These are phyloP conservation scores for Extremus antarcticus DNA, from an alignment of 495 filamentous ascomycete genomes.

Conservation along the genomic window DNA sequence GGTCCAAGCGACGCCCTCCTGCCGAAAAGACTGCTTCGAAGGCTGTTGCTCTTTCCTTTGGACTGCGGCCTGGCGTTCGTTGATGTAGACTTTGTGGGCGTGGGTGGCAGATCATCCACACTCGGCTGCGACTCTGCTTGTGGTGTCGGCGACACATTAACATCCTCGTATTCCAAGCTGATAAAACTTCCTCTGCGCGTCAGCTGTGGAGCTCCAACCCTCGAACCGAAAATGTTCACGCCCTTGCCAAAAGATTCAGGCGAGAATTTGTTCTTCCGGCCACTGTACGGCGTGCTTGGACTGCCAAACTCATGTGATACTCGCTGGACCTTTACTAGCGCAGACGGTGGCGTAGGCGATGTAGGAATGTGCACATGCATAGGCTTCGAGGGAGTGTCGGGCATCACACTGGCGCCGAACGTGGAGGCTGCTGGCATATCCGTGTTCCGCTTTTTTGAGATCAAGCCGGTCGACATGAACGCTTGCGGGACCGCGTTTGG, in stretches of 20 bases:
- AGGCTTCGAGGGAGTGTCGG: slow-evolving; percentile 93
- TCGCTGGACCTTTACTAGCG: slow-evolving; percentile 40
- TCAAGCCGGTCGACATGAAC: slow-evolving; percentile 87
- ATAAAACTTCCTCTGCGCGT: slow-evolving; percentile 63
- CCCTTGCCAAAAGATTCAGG: slow-evolving; percentile 54
- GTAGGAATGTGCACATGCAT: slow-evolving; percentile 47
- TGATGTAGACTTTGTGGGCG: slow-evolving; percentile 71
- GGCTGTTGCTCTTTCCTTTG: slow-evolving; percentile 34
- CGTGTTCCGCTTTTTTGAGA: slow-evolving; percentile 67
- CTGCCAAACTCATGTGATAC: slow-evolving; percentile 54
- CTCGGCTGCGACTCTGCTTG: slow-evolving; percentile 49
- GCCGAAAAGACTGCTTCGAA: slow-evolving; percentile 34
- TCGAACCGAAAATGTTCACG: slow-evolving; percentile 56
- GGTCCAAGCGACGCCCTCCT: slow-evolving; percentile 33
- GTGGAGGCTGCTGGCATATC: slow-evolving; percentile 39
- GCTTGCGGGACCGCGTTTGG: slow-evolving; percentile 75
- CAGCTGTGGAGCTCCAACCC: slow-evolving; percentile 37
- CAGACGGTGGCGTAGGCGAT: slow-evolving; percentile 34
- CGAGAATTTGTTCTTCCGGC: slow-evolving; percentile 34
- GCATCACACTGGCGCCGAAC: slow-evolving; percentile 49
- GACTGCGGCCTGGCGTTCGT: slow-evolving; percentile 32
- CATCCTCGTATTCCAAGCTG: slow-evolving; percentile 67
- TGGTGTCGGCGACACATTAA: slow-evolving; percentile 45
- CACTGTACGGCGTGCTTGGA: slow-evolving; percentile 53
- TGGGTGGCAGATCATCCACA: slow-evolving; percentile 74